Evolutionary conservation across 2,329 filamentous ascomycete genomes (phyloP).

Genomic region (Endothia cerciana): DNA sequence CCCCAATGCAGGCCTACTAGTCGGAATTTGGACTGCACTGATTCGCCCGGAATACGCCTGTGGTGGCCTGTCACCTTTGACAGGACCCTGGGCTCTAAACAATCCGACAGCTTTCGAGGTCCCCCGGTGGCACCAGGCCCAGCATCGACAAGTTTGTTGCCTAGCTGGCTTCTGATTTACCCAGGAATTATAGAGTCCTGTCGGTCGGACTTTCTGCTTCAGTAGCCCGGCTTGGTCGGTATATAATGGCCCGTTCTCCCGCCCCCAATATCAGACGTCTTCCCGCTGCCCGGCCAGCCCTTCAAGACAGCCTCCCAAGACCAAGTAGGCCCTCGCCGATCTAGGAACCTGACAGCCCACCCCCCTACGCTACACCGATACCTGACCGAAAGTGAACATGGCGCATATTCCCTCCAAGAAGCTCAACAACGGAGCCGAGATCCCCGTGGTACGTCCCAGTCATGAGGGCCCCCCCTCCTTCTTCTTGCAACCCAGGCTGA

Average conservation of each 20-base stretch:
- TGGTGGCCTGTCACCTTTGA: conserved; percentile 1
- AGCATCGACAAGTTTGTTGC: neutral
- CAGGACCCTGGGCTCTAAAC: neutral
- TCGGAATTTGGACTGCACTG: neutral
- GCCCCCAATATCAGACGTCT: neutral
- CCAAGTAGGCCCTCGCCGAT: neutral
- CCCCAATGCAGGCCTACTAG: neutral
- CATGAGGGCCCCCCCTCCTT: neutral
- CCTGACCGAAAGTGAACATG: neutral
- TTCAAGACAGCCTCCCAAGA: neutral
- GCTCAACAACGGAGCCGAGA: conserved; percentile 5
- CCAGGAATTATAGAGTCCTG: neutral
- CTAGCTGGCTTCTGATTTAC: neutral
- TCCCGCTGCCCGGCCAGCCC: neutral
- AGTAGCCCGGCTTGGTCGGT: neutral
- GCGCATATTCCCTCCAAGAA: conserved; percentile 2
- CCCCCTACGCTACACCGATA: neutral
- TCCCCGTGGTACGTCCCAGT: conserved; percentile 8
- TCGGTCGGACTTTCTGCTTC: neutral
- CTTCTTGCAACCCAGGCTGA: neutral
- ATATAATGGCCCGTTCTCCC: neutral
- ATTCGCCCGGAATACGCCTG: neutral
- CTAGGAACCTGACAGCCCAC: neutral
- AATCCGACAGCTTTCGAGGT: neutral
- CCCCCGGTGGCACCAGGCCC: neutral